These are phyloP conservation scores for Colletotrichum abscissum DNA, from an alignment of 2,329 filamentous ascomycete genomes.

Conservation along the genomic window DNA sequence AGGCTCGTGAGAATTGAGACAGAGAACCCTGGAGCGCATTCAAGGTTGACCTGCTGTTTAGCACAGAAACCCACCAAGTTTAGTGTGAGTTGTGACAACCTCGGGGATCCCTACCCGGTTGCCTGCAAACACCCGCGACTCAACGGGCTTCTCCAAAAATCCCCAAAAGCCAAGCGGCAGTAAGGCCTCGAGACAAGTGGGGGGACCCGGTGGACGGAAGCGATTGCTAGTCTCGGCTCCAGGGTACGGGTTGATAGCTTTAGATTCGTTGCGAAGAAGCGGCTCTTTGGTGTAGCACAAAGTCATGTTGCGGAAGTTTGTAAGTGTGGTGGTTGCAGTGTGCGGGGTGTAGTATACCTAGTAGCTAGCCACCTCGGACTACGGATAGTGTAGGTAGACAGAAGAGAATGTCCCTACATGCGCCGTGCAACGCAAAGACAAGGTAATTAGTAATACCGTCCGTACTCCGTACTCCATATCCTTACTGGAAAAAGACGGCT, in stretches of 20 bases:
- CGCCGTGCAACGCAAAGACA: background rate
- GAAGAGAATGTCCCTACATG: background rate
- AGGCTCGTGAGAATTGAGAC: background rate
- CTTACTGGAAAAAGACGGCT: background rate
- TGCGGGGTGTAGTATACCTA: conserved; percentile 19
- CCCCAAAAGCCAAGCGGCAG: conserved; percentile 1
- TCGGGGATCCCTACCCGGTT: conserved; percentile 13
- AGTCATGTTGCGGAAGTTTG: background rate
- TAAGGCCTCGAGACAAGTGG: background rate
- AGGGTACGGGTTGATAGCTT: background rate
- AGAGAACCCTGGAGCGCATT: background rate
- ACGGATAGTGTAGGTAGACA: background rate
- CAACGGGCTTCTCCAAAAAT: conserved; percentile 14
- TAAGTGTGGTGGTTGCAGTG: conserved; percentile 6
- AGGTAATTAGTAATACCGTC: background rate
- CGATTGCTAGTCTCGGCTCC: background rate
- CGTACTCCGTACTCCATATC: background rate
- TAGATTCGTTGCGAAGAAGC: background rate
- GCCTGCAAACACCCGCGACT: background rate
- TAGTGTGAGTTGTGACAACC: conserved; percentile 32
- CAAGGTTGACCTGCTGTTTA: conserved; percentile 21
- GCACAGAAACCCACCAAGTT: conserved; percentile 27
- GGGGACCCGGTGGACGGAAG: background rate
- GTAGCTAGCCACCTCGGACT: background rate
- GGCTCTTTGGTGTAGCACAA: conserved; percentile 12